These are phyloP conservation scores for Gelatoporia subvermispora DNA, from an alignment of 768 basidiomycete genomes.

Conservation along the genomic window DNA sequence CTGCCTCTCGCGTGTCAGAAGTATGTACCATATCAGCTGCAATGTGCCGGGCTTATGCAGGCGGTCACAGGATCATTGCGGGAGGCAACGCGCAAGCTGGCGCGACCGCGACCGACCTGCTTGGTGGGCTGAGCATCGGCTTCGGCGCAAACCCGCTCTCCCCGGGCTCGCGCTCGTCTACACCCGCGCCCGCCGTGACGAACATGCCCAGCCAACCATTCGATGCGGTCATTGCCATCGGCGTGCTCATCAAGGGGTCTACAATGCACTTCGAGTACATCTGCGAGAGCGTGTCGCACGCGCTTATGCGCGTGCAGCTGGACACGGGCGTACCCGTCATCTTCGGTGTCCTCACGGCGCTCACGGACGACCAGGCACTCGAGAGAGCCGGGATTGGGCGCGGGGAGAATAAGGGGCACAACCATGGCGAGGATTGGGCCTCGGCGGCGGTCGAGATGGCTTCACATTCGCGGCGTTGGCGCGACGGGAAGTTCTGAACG, in stretches of 20 bases:
- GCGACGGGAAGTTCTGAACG: slow-evolving; percentile 55
- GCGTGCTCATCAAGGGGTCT: slow-evolving; percentile 94
- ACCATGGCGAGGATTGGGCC: slow-evolving; percentile 99
- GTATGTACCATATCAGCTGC: slow-evolving; percentile 39
- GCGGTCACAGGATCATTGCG: slow-evolving; percentile 65
- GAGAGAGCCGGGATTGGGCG: slow-evolving; percentile 87
- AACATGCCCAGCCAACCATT: slow-evolving; percentile 63
- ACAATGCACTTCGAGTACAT: slow-evolving; percentile 99
- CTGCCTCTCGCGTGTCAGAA: slow-evolving; percentile 79
- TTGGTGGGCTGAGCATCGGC: slow-evolving; percentile 55
- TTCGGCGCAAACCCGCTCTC: slow-evolving; percentile 49
- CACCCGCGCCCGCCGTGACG: slow-evolving; percentile 17
- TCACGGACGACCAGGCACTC: slow-evolving; percentile 91
- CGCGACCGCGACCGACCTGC: slow-evolving; percentile 75
- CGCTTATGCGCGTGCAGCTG: slow-evolving; percentile 90
- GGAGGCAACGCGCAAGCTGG: slow-evolving; percentile 81
- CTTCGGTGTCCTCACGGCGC: slow-evolving; percentile 91
- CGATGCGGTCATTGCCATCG: slow-evolving; percentile 95
- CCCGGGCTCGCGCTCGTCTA: slow-evolving; percentile 38
- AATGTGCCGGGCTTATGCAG: slow-evolving; percentile 1
- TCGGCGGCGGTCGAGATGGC: slow-evolving; percentile 94
- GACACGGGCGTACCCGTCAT: slow-evolving; percentile 93
- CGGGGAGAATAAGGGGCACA: slow-evolving; percentile 74
- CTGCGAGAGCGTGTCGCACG: slow-evolving; percentile 88
- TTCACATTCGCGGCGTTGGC: slow-evolving; percentile 59